Conservation (phyloP, 78 protist species). For the Cyanophora paradoxa region DNA sequence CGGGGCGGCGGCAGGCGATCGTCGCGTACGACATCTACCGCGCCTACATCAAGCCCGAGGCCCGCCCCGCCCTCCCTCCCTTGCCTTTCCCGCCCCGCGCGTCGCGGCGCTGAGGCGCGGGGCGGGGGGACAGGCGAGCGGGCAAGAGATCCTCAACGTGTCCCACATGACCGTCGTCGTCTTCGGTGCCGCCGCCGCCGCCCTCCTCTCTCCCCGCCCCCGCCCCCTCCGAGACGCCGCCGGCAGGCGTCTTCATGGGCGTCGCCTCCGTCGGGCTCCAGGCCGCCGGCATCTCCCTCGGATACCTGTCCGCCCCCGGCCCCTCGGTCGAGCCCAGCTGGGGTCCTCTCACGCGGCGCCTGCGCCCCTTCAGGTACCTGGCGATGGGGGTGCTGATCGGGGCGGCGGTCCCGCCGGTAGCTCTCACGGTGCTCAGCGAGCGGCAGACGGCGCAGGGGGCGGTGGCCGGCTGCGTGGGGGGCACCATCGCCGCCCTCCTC, state of each 20-base stretch:
- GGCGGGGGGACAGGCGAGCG: too few relatives aligned
- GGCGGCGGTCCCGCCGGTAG: constrained; percentile 2
- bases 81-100: too few relatives aligned
- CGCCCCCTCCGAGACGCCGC: too few relatives aligned
- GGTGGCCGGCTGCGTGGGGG: not conserved
- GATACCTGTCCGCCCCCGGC: too few relatives aligned
- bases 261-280: not conserved
- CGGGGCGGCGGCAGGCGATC: too few relatives aligned
- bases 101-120: too few relatives aligned
- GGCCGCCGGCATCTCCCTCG: constrained; percentile 1
- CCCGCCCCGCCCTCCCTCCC: too few relatives aligned
- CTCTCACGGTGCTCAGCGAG: not conserved
- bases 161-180: not conserved
- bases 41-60: constrained; percentile 1
- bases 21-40: constrained; percentile 29
- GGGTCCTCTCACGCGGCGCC: too few relatives aligned
- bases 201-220: too few relatives aligned
- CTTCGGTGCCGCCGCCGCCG: too few relatives aligned
- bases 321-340: too few relatives aligned
- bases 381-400: constrained; percentile 18
- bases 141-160: not conserved
- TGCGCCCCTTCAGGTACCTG: too few relatives aligned
- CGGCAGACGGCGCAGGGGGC: not conserved
- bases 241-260: constrained; percentile 3
- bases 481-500: not conserved